A percentile compares a stretch with the other conserved stretches of the same genome.
These are phyloP conservation scores for Sapria himalayana DNA, from an alignment of 345 rosid species.

Conservation along the genomic window DNA sequence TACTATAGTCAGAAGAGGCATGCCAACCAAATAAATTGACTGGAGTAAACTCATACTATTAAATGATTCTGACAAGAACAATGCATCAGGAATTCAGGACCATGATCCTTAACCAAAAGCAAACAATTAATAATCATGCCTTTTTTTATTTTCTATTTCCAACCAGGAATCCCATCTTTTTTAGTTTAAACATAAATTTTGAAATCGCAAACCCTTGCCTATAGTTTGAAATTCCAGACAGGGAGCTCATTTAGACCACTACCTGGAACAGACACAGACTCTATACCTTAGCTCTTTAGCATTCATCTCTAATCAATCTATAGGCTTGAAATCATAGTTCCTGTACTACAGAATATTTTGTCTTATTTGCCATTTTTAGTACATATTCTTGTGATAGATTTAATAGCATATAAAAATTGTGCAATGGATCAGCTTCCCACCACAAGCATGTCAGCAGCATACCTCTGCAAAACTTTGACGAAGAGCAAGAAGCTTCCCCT, in stretches of 20 bases:
- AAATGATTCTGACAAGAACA: not conserved
- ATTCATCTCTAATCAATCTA: not conserved
- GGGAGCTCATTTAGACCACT: conserved; percentile 1
- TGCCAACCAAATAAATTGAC: not conserved
- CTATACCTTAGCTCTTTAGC: not conserved
- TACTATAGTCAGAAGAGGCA: not conserved
- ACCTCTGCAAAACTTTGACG: conserved; percentile 91
- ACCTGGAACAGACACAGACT: not conserved
- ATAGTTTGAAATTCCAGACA: not conserved
- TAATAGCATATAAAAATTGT: not conserved
- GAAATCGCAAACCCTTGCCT: not conserved
- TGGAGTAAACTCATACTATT: not conserved
- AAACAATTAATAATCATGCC: not conserved
- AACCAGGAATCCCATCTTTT: not conserved
- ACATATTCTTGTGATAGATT: too few species aligned
- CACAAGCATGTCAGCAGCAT: conserved; percentile 8
- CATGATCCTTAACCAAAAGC: too few species aligned
- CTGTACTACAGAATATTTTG: too few species aligned
- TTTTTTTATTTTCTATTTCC: not conserved
- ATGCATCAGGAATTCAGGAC: too few species aligned
- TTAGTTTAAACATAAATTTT: not conserved
- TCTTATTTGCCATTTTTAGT: too few species aligned
- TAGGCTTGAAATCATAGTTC: not conserved
- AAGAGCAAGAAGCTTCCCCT: conserved; percentile 82
- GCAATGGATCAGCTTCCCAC: conserved; percentile 1